Percentiles rank a stretch among this genome's conserved stretches.
phyloP scores from a whole-genome alignment of 2,329 filamentous ascomycete species.

The Paraphaeosphaeria sporulosa region DNA sequence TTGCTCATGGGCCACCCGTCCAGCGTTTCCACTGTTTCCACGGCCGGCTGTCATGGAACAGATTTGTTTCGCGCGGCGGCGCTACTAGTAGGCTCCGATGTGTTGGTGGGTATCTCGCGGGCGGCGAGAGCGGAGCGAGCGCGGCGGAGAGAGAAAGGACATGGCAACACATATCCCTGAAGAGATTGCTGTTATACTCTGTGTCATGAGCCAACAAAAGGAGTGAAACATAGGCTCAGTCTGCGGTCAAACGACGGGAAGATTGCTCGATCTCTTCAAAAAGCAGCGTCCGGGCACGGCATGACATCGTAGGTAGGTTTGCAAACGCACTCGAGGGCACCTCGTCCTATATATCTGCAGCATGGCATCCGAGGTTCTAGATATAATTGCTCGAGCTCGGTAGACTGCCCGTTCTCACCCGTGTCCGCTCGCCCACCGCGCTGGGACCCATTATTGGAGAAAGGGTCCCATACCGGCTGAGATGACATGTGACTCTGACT shows the following conservation, averaged over 20 bases:
- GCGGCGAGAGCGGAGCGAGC: constrained; percentile 1
- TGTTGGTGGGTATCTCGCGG: constrained; percentile 4
- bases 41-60: constrained; percentile 9
- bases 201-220: not conserved
- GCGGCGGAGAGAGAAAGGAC: not conserved
- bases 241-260: not conserved
- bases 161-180: not conserved
- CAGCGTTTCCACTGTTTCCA: constrained; percentile 9
- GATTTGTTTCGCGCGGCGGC: constrained; percentile 13
- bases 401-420: constrained; percentile 7
- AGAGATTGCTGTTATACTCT: not conserved
- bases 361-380: constrained; percentile 5
- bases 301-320: not conserved
- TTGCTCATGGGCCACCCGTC: constrained; percentile 12
- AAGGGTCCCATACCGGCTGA: constrained; percentile 7
- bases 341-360: not conserved
- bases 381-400: constrained; percentile 3
- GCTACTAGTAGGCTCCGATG: constrained; percentile 10
- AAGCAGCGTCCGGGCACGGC: not conserved
- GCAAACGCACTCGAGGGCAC: not conserved
- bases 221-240: not conserved
- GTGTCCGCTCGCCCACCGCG: constrained; percentile 7
- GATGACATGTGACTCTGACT: constrained; percentile 7
- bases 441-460: constrained; percentile 5
- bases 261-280: not conserved